phyloP scores from a whole-genome alignment of 2,329 filamentous ascomycete genomes.

The Penicillium vulpinum region DNA sequence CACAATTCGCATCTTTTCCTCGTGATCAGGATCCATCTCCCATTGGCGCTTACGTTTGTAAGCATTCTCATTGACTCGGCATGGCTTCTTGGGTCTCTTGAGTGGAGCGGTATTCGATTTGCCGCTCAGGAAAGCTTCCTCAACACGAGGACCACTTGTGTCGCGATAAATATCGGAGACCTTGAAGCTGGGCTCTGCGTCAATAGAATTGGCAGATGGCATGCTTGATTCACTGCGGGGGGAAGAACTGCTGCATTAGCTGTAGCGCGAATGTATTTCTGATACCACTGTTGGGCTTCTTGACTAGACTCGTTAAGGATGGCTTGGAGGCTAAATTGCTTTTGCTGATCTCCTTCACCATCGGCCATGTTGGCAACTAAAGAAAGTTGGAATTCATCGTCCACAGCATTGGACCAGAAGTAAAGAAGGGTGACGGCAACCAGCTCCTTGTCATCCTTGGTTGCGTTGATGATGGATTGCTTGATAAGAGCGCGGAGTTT shows the following conservation, averaged over 20 bases:
- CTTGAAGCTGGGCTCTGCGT: conserved; percentile 32
- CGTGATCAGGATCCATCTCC: conserved; percentile 32
- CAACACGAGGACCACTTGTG: conserved; percentile 20
- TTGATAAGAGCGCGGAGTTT: conserved; percentile 16
- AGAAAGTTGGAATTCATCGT: conserved; percentile 20
- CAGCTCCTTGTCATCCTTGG: neutral
- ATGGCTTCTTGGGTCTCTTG: conserved; percentile 27
- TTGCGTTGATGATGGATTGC: conserved; percentile 6
- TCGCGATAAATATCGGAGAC: conserved; percentile 25
- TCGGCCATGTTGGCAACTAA: conserved; percentile 20
- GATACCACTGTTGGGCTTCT: conserved; percentile 19
- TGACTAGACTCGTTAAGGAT: conserved; percentile 10
- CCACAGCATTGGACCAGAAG: conserved; percentile 17
- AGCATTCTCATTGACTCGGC: conserved; percentile 25
- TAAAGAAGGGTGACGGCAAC: conserved; percentile 17
- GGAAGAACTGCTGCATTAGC: neutral
- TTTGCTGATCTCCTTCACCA: conserved; percentile 2
- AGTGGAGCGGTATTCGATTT: conserved; percentile 30
- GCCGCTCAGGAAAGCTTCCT: conserved; percentile 22
- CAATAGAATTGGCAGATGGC: conserved; percentile 42
- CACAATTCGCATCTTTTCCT: conserved; percentile 21
- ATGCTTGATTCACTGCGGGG: conserved; percentile 38
- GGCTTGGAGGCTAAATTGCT: conserved; percentile 14
- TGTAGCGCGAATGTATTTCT: conserved; percentile 5
- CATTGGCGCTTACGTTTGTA: conserved; percentile 30